Evolutionary conservation across 2,329 filamentous ascomycete species (phyloP), one percentile per base, ranked within the genome.

Genomic region (Decorospora gaudefroyi): DNA sequence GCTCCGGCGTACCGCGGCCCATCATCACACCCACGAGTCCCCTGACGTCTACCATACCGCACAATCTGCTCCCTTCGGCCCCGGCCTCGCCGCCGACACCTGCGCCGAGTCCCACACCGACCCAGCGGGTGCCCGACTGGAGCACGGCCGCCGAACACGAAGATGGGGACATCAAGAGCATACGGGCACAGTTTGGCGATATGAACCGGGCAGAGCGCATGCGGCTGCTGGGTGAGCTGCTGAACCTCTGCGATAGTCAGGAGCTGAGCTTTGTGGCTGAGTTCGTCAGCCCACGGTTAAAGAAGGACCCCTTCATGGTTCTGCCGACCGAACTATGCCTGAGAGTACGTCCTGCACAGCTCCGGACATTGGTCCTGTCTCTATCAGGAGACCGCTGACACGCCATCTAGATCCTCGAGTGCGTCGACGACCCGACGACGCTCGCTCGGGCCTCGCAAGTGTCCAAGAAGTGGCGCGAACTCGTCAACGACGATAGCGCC

Each of bases 241-340:
- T 99, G 54, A 95, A 95, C 64, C 81, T 96, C 59, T 99, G 93
- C 75, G 95, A 95, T 59, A 96, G 89, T 61, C 90, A 95, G 64
- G 87, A 95, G 70, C 78, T 99, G 56, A 96, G 90, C 72, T 97
- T 96, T 67, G 91, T 99, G 13, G 90, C 95, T 59, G 90, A 95
- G 68, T 95, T 96, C 71, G 92, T 99, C 58, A 92, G 90, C 68
- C 93, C 93, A 18, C 76, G 95, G 51, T 74, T 99, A 53, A 96
- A 96, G 73, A 96, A 96, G 70, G 93, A 99, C 68, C 93, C 93
- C 0, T 97, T 99, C 64, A 89, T 86, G 36, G 88, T 87, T 45
- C 79, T 99, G 40, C 93, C 93, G 0, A 91, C 95, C 64, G 93
- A 99, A 72, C 76, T 99, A 29, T 97, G 92, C 70, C 76, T 99